Evolutionary conservation across 768 basidiomycete species (phyloP), one percentile per base, ranked within the genome.

Genomic region (Coprinellus micaceus): DNA sequence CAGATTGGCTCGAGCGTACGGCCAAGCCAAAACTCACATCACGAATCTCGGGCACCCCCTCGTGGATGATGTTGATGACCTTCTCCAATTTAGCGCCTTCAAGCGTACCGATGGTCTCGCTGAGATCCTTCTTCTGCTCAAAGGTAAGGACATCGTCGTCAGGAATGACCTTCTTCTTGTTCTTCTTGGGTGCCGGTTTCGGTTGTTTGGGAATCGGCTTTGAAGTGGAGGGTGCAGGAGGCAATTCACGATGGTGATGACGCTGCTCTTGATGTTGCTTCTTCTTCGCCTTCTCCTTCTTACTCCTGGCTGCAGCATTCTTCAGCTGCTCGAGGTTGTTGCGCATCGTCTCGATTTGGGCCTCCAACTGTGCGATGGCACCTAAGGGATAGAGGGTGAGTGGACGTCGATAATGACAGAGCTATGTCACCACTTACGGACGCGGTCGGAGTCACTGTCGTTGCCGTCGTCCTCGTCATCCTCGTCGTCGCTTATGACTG

Each of bases 81-180:
- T 84, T 85, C 71, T 93, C 89, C 58, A 98, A 74, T 67, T 89
- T 89, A 51, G 79, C 69, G 21, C 87, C 94, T 61, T 97, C 92
- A 24, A 97, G 83, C 64, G 82, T 82, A 58, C 82, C 81, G 61
- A 99, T 99, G 51, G 94, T 91, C 71, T 98, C 94, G 66, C 94
- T 96, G 54, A 99, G 77, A 67, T 98, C 94, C 73, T 97, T 94
- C 87, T 99, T 99, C 78, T 98, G 96, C 61, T 94, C 92, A 69
- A 96, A 91, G 51, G 91, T 89, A 36, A 98, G 79, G 46, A 88
- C 85, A 56, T 94, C 91, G 63, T 91, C 88, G 61, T 92, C 89
- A 10, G 81, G 72, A 43, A 84, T 69, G 37, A 78, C 77, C 68
- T 88, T 89, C 78, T 89, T 90, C 30, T 49, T 57, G 65, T 80